Conservation (phyloP, 1,284 basidiomycete species). For the Ustilago xerochloae region DNA sequence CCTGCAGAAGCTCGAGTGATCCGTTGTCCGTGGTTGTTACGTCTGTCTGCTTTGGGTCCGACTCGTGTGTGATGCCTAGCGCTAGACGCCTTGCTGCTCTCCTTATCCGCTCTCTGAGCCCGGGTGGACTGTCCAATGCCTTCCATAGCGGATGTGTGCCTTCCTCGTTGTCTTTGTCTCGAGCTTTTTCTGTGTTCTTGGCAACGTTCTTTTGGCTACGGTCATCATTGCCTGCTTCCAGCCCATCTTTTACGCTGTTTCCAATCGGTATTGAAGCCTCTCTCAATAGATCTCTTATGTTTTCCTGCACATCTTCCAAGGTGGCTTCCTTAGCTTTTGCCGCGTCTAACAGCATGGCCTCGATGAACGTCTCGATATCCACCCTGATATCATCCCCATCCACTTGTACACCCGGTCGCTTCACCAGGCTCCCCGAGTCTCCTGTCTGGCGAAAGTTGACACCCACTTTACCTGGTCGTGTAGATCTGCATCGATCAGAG, state of each 20-base stretch:
- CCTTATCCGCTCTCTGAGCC: constrained; percentile 32
- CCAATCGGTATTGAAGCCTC: constrained; percentile 6
- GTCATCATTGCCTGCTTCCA: background rate
- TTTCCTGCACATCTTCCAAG: constrained; percentile 26
- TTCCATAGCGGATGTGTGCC: constrained; percentile 21
- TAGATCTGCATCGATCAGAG: constrained; percentile 39
- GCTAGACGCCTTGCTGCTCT: constrained; percentile 46
- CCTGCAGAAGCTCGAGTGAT: constrained; percentile 13
- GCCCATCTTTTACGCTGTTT: background rate
- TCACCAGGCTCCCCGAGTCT: background rate
- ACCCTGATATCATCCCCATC: background rate
- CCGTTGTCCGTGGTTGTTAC: constrained; percentile 15
- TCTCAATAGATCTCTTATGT: background rate
- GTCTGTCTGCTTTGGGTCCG: constrained; percentile 17
- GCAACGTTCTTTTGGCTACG: background rate
- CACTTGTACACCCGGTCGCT: background rate
- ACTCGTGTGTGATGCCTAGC: constrained; percentile 39
- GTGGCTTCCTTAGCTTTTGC: background rate
- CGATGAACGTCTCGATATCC: constrained; percentile 27
- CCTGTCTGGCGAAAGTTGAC: background rate
- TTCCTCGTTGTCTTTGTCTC: background rate
- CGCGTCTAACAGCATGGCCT: constrained; percentile 6
- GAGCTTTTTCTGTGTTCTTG: background rate
- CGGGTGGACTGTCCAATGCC: constrained; percentile 36
- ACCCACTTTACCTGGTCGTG: constrained; percentile 17